Base-by-base conservation (phyloP, 768 basidiomycete genomes). In the Termitomyces eurrhizus region DNA sequence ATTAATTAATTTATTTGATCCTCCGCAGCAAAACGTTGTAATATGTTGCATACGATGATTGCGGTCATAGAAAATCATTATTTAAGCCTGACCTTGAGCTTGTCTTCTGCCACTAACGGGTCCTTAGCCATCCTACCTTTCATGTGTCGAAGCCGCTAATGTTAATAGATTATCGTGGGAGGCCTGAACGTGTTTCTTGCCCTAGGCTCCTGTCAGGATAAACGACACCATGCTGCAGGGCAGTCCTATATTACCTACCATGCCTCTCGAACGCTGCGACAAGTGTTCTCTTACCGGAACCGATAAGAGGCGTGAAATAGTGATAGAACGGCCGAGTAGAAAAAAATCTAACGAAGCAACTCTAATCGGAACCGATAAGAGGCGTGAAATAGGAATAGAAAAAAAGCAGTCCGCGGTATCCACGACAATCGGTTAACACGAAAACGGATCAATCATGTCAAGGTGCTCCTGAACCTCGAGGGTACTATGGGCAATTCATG, bases 1-100 rank as follows among this genome's bases (percentile, higher is more conserved):
- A 68, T 80, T 53, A 69, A 70, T 49, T 70, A 61, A 60, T 21
- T 35, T 13, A n/a, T 16, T 16, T 8, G 7, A 42, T 29, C 21
- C 18, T 21, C 26, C 16, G 35, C 26, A 49, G 39, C 18, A 16
- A 49, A 46, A 48, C 4, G 21, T 42, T 14, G 41, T 32, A 45
- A 44, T n/a, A 35, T 42, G 18, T 3, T 42, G 39, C 39, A 18
- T n/a, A 52, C 9, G 35, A 21, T 11, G 14, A 8, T 14, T 6
- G 33, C 2, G 14, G 24, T n/a, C n/a, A 7, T 14, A 7, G 14
- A 6, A 18, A 35, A 29, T 51, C 11, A 12, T 7, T 3, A 42
- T 42, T 14, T 12, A 14, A 35, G 18, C 21, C 11, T 36, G 12
- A 21, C 2, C 14, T 8, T 29, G 3, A 32, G 26, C 29, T 32